Conservation (phyloP, 2,329 filamentous ascomycete species). For the Tolypocladium sp. region DNA sequence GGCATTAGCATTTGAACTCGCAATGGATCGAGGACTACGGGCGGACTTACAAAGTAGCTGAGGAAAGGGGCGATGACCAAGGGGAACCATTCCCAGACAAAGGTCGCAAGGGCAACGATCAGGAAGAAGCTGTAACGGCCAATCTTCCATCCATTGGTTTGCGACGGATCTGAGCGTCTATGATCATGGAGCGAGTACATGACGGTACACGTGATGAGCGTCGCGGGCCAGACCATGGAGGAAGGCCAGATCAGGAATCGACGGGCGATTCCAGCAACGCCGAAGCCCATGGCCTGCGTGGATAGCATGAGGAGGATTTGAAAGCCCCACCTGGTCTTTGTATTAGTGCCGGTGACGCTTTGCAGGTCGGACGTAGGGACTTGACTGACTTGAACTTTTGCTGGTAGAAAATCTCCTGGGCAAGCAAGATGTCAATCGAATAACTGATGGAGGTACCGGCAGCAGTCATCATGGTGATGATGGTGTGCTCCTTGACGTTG, state of each 20-base stretch:
- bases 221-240: slow-evolving; percentile 56
- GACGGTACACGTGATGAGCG: slow-evolving; percentile 51
- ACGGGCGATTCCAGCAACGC: slow-evolving; percentile 48
- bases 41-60: slow-evolving; percentile 39
- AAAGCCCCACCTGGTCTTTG: slow-evolving; percentile 31
- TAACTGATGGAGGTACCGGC: slow-evolving; percentile 23
- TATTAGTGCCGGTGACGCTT: not conserved
- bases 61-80: slow-evolving; percentile 50
- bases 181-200: slow-evolving; percentile 58
- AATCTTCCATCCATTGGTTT: slow-evolving; percentile 48
- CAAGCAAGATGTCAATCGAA: slow-evolving; percentile 30
- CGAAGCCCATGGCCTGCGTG: slow-evolving; percentile 55
- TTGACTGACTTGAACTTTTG: slow-evolving; percentile 32
- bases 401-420: slow-evolving; percentile 36
- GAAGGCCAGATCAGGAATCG: slow-evolving; percentile 52
- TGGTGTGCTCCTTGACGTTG: slow-evolving; percentile 38
- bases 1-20: not conserved
- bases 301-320: slow-evolving; percentile 51
- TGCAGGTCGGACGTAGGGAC: too few relatives aligned
- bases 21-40: slow-evolving; percentile 39
- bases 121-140: slow-evolving; percentile 49
- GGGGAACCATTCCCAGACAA: slow-evolving; percentile 49
- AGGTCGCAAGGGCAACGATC: slow-evolving; percentile 38
- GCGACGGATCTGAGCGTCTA: slow-evolving; percentile 37
- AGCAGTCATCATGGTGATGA: slow-evolving; percentile 36